phyloP scores from a whole-genome alignment of 129 eudicot genomes.

The Daucus carota region DNA sequence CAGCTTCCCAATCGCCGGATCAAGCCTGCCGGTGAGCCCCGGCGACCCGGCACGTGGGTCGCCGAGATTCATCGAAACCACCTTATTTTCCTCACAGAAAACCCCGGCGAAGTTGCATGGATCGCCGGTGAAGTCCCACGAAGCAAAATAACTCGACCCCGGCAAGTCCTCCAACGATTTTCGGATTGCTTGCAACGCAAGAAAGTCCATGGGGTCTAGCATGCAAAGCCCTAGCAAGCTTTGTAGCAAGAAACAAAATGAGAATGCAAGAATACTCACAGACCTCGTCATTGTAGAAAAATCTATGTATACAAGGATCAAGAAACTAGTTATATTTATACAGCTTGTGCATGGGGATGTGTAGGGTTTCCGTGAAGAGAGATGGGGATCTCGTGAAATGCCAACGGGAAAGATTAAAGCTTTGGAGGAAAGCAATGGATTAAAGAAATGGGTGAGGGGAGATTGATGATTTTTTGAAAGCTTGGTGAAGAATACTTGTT shows the following conservation, averaged over 20 bases:
- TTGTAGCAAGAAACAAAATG: conserved; percentile 16
- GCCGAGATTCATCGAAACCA: conserved; percentile 64
- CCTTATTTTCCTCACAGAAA: conserved; percentile 48
- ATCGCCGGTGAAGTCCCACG: conserved; percentile 93
- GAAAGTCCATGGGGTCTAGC: conserved; percentile 60
- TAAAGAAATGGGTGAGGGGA: not conserved
- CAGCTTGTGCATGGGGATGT: not conserved
- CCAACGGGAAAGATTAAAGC: conserved; percentile 25
- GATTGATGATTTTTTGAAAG: not conserved
- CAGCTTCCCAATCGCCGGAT: conserved; percentile 60
- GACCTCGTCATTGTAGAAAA: not conserved
- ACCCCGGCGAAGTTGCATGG: conserved; percentile 82
- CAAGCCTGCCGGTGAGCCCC: conserved; percentile 60
- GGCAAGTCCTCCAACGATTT: conserved; percentile 57
- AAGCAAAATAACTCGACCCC: conserved; percentile 51
- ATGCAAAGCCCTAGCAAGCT: conserved; percentile 19
- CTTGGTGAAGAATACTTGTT: conserved; percentile 7
- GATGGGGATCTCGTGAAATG: conserved; percentile 18
- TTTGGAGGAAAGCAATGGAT: conserved; percentile 44
- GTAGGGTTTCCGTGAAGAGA: conserved; percentile 30
- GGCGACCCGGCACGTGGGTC: conserved; percentile 76
- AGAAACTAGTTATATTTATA: not conserved
- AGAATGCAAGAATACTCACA: not conserved
- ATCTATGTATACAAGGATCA: not conserved
- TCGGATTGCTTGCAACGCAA: conserved; percentile 57